Percentiles rank a stretch among this genome's conserved stretches.
Evolutionary conservation across 106 monocot genomes (phyloP).

Genomic region (Apostasia ramifera): DNA sequence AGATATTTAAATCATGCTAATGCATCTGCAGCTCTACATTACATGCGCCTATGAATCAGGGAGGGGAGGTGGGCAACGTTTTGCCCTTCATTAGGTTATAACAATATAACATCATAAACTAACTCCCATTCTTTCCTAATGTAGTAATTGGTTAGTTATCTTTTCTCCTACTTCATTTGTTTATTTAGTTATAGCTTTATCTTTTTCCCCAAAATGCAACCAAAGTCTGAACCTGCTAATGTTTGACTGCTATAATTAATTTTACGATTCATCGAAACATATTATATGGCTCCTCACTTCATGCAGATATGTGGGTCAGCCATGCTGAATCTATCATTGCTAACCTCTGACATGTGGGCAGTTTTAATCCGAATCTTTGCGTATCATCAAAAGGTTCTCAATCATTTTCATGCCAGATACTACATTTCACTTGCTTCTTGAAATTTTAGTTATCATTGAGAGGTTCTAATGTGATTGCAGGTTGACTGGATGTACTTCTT

Average conservation of each 20-base stretch:
- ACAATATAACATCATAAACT: too few species aligned
- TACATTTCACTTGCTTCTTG: too few species aligned
- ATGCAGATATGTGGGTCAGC: constrained; percentile 83
- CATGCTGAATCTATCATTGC: constrained; percentile 85
- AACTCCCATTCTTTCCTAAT: too few species aligned
- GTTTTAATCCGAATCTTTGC: constrained; percentile 92
- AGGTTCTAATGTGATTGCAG: constrained; percentile 25
- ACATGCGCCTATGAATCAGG: too few species aligned
- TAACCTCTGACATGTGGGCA: constrained; percentile 98
- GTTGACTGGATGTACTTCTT: constrained; percentile 95
- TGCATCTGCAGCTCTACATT: too few species aligned
- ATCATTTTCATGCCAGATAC: neutral
- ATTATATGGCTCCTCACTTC: neutral
- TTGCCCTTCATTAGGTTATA: too few species aligned
- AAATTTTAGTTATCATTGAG: neutral
- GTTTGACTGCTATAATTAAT: neutral
- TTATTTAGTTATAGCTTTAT: too few species aligned
- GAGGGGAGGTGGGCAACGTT: too few species aligned
- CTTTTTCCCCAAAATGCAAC: too few species aligned
- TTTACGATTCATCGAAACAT: neutral
- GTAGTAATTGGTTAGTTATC: too few species aligned
- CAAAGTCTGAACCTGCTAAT: neutral
- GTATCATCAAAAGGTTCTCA: constrained; percentile 67
- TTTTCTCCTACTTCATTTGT: too few species aligned
- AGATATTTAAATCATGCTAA: too few species aligned